phyloP scores from a whole-genome alignment of 345 rosid species.

The Brassica nigra region DNA sequence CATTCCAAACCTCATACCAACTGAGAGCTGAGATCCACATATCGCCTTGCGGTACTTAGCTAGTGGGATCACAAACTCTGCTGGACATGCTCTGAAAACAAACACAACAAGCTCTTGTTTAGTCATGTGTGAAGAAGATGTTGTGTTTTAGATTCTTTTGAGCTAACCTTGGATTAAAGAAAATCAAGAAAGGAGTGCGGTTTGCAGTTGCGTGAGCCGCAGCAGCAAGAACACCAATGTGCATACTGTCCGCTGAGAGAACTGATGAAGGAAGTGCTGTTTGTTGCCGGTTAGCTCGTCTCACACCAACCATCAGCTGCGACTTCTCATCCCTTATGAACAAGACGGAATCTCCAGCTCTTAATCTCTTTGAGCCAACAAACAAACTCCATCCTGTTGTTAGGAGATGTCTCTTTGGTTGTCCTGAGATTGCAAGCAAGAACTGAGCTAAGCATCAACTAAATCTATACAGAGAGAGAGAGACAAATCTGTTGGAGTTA shows the following conservation, averaged over 20 bases:
- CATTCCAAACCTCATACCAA: slow-evolving; percentile 99
- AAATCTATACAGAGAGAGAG: not conserved
- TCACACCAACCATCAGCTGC: slow-evolving; percentile 86
- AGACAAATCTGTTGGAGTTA: not conserved
- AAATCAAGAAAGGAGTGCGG: slow-evolving; percentile 81
- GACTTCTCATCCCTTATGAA: slow-evolving; percentile 96
- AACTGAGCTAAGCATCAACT: slow-evolving; percentile 11
- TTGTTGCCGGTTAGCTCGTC: slow-evolving; percentile 93
- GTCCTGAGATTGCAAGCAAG: slow-evolving; percentile 59
- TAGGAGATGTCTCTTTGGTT: slow-evolving; percentile 96
- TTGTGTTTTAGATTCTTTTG: not conserved
- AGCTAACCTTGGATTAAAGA: slow-evolving; percentile 94
- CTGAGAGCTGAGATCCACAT: slow-evolving; percentile 80
- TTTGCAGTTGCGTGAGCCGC: slow-evolving; percentile 96
- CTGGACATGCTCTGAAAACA: slow-evolving; percentile 81
- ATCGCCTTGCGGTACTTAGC: slow-evolving; percentile 80
- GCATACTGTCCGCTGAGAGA: slow-evolving; percentile 97
- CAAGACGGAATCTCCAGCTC: slow-evolving; percentile 95
- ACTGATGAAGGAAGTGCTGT: slow-evolving; percentile 90
- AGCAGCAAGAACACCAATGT: slow-evolving; percentile 99
- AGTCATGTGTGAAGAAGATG: not conserved
- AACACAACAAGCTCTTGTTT: slow-evolving; percentile 9
- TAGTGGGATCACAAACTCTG: slow-evolving; percentile 90
- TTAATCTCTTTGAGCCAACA: slow-evolving; percentile 91
- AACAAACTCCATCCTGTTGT: slow-evolving; percentile 99